Percentiles rank a stretch among this genome's conserved stretches.
Conservation (phyloP, 139 green algal genomes). For the Astrephomene gubernaculifera region DNA sequence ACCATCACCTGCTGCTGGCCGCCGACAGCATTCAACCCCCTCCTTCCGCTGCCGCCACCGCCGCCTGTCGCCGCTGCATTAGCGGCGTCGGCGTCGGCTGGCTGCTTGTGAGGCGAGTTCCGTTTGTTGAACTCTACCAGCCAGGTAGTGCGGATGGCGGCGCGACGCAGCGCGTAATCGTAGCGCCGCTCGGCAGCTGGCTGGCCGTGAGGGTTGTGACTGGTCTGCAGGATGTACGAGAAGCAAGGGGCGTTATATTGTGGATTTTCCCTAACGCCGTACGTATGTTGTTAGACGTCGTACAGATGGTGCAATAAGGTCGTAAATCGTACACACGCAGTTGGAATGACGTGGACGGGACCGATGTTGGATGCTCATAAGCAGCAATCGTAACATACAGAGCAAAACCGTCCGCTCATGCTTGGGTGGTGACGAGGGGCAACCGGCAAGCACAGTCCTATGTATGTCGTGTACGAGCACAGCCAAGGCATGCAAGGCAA, state of each 20-base stretch:
- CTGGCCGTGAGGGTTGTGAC: neutral
- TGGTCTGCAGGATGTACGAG: constrained; percentile 3
- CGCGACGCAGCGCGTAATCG: constrained; percentile 63
- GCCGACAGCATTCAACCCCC: neutral
- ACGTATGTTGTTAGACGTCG: neutral
- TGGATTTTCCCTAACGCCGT: neutral
- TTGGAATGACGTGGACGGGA: neutral
- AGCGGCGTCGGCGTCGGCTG: too few species aligned
- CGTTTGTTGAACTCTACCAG: too few species aligned
- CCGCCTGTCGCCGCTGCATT: constrained; percentile 20
- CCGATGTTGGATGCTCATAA: neutral
- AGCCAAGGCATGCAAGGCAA: neutral
- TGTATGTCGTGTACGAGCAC: neutral
- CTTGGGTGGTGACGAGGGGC: too few species aligned
- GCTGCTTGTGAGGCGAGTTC: too few species aligned
- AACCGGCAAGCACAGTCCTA: neutral
- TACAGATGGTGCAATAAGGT: neutral
- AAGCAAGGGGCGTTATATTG: neutral
- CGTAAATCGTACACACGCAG: neutral
- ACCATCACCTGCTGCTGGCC: constrained; percentile 56
- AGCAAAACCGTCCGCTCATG: too few species aligned
- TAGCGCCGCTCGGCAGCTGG: constrained; percentile 40
- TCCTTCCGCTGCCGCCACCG: constrained; percentile 49
- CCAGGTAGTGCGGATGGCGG: constrained; percentile 67
- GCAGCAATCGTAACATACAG: too few species aligned